Percentiles rank a stretch among this genome's conserved stretches.
These are phyloP conservation scores for Ambrosia hybrid DNA, from an alignment of 140 eudicot genomes.

Conservation along the genomic window DNA sequence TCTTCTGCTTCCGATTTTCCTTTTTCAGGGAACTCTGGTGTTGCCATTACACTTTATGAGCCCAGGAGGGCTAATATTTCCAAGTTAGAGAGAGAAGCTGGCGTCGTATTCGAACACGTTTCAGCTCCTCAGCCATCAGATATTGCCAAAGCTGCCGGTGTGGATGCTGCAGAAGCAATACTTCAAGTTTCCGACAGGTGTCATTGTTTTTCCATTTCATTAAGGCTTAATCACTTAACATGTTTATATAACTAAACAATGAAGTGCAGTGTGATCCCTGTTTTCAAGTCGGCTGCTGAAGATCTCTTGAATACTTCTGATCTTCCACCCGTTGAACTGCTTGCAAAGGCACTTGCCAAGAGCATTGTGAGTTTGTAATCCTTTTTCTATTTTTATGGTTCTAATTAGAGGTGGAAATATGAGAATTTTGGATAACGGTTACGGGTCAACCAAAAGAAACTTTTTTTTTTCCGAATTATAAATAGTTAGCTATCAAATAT, in stretches of 20 bases:
- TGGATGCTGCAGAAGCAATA: constrained; percentile 70
- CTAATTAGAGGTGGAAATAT: no score
- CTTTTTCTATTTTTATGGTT: neutral
- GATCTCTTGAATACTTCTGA: constrained; percentile 63
- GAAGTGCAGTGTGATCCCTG: constrained; percentile 69
- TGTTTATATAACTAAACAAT: neutral
- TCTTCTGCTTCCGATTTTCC: neutral
- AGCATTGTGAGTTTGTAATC: constrained; percentile 48
- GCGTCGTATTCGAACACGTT: constrained; percentile 78
- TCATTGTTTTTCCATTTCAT: neutral
- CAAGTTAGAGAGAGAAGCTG: constrained; percentile 81
- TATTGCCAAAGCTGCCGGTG: constrained; percentile 85
- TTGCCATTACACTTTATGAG: constrained; percentile 83
- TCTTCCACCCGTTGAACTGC: constrained; percentile 62
- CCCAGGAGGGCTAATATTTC: constrained; percentile 63
- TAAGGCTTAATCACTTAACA: neutral
- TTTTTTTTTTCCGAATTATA: no score
- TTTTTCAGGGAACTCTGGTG: constrained; percentile 66
- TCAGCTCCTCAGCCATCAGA: constrained; percentile 92
- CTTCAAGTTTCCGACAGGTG: constrained; percentile 70
- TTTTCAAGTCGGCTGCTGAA: constrained; percentile 77
- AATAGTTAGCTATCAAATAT: neutral
- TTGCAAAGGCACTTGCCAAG: constrained; percentile 89
- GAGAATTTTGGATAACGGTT: no score
- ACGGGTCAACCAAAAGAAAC: no score